Evolutionary conservation across 306 rosid genomes (phyloP).

Genomic region (Casuarina equisetifolia): DNA sequence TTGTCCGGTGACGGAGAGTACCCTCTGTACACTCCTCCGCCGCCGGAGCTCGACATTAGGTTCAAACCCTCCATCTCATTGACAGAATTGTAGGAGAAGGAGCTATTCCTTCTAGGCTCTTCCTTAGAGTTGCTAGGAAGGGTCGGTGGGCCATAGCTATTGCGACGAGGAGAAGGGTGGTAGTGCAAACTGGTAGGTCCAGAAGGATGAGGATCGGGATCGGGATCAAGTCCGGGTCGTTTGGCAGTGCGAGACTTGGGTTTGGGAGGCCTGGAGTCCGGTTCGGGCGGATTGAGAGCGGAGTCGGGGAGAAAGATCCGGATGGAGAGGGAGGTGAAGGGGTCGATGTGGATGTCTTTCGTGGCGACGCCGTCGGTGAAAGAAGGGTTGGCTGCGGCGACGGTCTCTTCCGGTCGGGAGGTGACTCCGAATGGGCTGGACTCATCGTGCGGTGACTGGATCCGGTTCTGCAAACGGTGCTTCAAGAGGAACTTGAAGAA

Average conservation of each 20-base stretch:
- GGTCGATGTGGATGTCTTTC: conserved; percentile 88
- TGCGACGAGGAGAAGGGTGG: conserved; percentile 40
- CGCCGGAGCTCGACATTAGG: conserved; percentile 37
- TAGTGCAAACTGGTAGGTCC: conserved; percentile 4
- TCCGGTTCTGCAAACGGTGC: conserved; percentile 86
- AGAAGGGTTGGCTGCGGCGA: conserved; percentile 66
- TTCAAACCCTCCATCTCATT: conserved; percentile 56
- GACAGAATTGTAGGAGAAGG: conserved; percentile 21
- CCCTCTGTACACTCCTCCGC: conserved; percentile 58
- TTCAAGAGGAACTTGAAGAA: conserved; percentile 95
- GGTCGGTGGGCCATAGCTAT: conserved; percentile 48
- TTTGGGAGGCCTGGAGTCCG: conserved; percentile 43
- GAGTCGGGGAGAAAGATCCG: conserved; percentile 95
- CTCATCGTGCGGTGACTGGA: conserved; percentile 61
- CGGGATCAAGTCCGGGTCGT: conserved; percentile 10
- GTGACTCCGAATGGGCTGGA: conserved; percentile 70
- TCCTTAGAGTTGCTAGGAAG: conserved; percentile 12
- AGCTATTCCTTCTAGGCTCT: conserved; percentile 51
- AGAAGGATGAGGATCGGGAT: conserved; percentile 33
- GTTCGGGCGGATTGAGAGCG: conserved; percentile 62
- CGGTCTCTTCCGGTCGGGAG: conserved; percentile 79
- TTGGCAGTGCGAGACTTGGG: conserved; percentile 25
- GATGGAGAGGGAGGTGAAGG: conserved; percentile 69
- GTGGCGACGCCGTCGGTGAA: conserved; percentile 92
- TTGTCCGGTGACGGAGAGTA: conserved; percentile 53